phyloP scores from a whole-genome alignment of 805 yeast genomes.

The Gaillardinia entomophila region DNA sequence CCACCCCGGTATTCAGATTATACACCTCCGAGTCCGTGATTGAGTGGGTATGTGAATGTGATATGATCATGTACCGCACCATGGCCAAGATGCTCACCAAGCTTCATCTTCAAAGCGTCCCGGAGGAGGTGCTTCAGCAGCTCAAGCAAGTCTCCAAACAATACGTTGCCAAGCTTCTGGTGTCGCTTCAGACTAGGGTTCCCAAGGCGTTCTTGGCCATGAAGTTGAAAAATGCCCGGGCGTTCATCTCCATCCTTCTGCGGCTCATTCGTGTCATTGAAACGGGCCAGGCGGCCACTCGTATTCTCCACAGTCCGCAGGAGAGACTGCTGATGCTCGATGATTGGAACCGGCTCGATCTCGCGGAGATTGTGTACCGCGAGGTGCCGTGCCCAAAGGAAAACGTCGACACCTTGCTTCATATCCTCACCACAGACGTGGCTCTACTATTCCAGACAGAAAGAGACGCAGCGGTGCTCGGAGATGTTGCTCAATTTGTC shows the following conservation, averaged over 20 bases:
- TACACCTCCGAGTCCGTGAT: conserved; percentile 43
- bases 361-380: conserved; percentile 37
- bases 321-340: conserved; percentile 47
- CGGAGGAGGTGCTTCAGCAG: conserved; percentile 47
- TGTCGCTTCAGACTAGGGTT: conserved; percentile 32
- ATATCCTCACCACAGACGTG: conserved; percentile 30
- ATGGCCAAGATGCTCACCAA: conserved; percentile 57
- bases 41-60: conserved; percentile 68
- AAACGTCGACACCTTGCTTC: conserved; percentile 24
- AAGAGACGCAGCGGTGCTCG: conserved; percentile 19
- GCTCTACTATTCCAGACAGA: conserved; percentile 19
- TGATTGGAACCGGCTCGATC: conserved; percentile 56
- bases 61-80: conserved; percentile 51
- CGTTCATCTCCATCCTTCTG: conserved; percentile 47
- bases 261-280: conserved; percentile 51
- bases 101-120: conserved; percentile 52
- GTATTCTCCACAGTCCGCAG: conserved; percentile 35
- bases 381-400: conserved; percentile 46
- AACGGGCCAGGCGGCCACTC: conserved; percentile 45
- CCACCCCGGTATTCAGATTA: conserved; percentile 58
- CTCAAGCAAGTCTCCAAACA: conserved; percentile 48
- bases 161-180: conserved; percentile 42
- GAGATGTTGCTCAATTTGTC: conserved; percentile 20
- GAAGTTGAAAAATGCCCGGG: conserved; percentile 49
- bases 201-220: conserved; percentile 46